These are phyloP conservation scores for Lepiota venenata DNA, from an alignment of 768 basidiomycete species.

Conservation along the genomic window DNA sequence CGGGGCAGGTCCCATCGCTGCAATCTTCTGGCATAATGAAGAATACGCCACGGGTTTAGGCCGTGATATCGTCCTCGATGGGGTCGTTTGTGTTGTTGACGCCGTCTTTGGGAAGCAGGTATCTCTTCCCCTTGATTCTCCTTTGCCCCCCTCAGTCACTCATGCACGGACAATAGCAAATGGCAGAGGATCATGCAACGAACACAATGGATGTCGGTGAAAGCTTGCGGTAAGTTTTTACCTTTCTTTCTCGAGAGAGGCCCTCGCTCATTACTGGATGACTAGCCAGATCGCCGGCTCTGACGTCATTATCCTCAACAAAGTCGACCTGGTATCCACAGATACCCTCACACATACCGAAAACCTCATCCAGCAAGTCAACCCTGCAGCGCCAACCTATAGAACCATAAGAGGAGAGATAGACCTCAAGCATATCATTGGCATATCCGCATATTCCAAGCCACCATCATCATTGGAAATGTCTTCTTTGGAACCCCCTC, in stretches of 20 bases:
- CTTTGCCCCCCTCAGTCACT: conserved; percentile 1
- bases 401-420: conserved; percentile 69
- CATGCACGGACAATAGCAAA: conserved; percentile 55
- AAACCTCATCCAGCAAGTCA: conserved; percentile 64
- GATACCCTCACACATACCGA: conserved; percentile 47
- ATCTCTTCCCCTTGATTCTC: not conserved
- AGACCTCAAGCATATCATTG: conserved; percentile 74
- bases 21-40: conserved; percentile 86
- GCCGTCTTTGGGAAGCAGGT: conserved; percentile 70
- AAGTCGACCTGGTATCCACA: conserved; percentile 68
- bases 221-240: conserved; percentile 62
- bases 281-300: conserved; percentile 91
- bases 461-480: conserved; percentile 35
- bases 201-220: conserved; percentile 58
- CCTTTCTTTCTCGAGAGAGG: not conserved
- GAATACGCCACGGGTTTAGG: conserved; percentile 70
- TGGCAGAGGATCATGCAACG: conserved; percentile 68
- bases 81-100: conserved; percentile 91
- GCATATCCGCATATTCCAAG: conserved; percentile 70
- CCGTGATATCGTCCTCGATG: conserved; percentile 74
- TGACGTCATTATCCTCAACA: conserved; percentile 92
- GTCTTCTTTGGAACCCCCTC: conserved; percentile 5
- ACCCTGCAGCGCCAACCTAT: conserved; percentile 76
- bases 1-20: conserved; percentile 71
- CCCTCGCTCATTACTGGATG: not conserved